Conservation (phyloP, 257 asterid genomes). For the Linderniella brevidens region DNA sequence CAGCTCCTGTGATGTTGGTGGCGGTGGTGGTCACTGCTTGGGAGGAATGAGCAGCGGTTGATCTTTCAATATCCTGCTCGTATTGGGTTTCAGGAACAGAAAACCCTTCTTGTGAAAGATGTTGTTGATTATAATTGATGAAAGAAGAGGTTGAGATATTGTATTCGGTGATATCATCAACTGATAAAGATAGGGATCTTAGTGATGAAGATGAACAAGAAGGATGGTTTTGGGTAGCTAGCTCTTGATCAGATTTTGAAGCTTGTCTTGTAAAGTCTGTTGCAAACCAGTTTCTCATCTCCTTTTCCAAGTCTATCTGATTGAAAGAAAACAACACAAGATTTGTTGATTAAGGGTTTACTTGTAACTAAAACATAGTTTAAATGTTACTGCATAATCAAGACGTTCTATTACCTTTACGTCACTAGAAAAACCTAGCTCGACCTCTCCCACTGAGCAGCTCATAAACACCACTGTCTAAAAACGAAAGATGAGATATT, state of each 20-base stretch:
- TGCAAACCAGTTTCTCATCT: conserved; percentile 31
- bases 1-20: too few species aligned
- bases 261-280: conserved; percentile 17
- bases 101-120: too few species aligned
- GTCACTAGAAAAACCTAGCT: conserved; percentile 41
- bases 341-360: too few species aligned
- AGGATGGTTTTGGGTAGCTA: background rate
- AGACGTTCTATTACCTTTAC: conserved; percentile 20
- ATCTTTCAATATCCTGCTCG: too few species aligned
- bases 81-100: too few species aligned
- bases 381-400: too few species aligned
- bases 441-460: conserved; percentile 64
- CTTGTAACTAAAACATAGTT: too few species aligned
- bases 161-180: too few species aligned
- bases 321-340: too few species aligned
- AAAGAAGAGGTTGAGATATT: too few species aligned
- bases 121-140: too few species aligned
- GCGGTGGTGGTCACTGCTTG: conserved; percentile 10
- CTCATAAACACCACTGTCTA: conserved; percentile 59
- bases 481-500: background rate
- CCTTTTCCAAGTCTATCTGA: conserved; percentile 25
- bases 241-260: too few species aligned
- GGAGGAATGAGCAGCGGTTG: background rate
- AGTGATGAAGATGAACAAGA: conserved; percentile 40
- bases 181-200: conserved; percentile 22